A percentile compares a stretch with the other conserved stretches of the same genome.
Conservation (phyloP, 345 rosid species). For the Aurinia saxatilis region DNA sequence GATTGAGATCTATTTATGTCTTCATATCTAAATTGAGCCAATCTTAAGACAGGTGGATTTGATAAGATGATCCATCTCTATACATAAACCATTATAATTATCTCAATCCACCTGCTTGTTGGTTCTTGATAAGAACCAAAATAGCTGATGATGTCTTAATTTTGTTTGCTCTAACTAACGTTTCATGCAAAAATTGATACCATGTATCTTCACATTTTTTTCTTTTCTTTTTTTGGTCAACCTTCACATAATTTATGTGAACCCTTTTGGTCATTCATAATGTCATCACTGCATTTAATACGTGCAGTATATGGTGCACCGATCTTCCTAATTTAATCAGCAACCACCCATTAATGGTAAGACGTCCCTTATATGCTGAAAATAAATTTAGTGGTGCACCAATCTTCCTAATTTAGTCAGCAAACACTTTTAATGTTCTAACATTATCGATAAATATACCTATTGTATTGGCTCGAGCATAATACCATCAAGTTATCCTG, state of each 20-base stretch:
- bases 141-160: neutral
- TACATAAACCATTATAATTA: neutral
- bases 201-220: neutral
- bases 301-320: no score
- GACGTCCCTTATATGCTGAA: no score
- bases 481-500: no score
- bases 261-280: neutral
- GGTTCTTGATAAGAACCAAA: neutral
- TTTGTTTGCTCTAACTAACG: neutral
- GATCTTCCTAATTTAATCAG: no score
- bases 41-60: slow-evolving; percentile 11
- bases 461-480: no score
- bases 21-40: slow-evolving; percentile 7
- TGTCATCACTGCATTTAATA: neutral
- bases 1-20: neutral
- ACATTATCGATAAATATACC: no score
- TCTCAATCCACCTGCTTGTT: neutral
- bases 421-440: no score
- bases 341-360: no score
- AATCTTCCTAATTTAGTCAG: no score
- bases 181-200: neutral
- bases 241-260: neutral
- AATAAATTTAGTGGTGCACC: no score
- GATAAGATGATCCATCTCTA: neutral
- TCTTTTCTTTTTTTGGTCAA: no score